phyloP scores from a whole-genome alignment of 2,329 filamentous ascomycete genomes.

The Emmonsiellopsis sp. region DNA sequence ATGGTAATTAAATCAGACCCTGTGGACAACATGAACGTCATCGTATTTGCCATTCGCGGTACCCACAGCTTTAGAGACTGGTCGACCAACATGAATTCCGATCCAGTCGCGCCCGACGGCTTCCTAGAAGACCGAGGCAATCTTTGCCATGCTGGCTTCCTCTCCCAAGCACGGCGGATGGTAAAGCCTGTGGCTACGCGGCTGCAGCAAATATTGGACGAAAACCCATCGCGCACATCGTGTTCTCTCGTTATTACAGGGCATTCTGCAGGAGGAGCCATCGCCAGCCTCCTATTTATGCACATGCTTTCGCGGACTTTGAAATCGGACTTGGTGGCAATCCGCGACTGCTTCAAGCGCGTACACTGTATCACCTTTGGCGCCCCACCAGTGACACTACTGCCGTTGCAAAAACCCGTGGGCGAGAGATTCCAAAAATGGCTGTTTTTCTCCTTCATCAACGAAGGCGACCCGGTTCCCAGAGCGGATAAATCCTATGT shows the following conservation, averaged over 20 bases:
- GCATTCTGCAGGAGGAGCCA: slow-evolving; percentile 76
- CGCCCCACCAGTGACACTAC: slow-evolving; percentile 65
- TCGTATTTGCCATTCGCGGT: slow-evolving; percentile 77
- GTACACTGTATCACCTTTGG: slow-evolving; percentile 82
- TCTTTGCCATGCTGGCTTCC: slow-evolving; percentile 70
- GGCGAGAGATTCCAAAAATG: slow-evolving; percentile 48
- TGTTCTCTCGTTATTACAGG: slow-evolving; percentile 75
- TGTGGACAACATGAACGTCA: slow-evolving; percentile 65
- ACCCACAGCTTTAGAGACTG: slow-evolving; percentile 76
- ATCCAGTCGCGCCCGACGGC: slow-evolving; percentile 53
- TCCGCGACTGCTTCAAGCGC: slow-evolving; percentile 63
- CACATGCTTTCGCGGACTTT: slow-evolving; percentile 62
- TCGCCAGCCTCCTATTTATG: slow-evolving; percentile 67
- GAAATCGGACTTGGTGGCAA: slow-evolving; percentile 57
- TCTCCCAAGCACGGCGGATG: slow-evolving; percentile 68
- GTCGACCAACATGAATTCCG: slow-evolving; percentile 69
- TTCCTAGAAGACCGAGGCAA: slow-evolving; percentile 74
- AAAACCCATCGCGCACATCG: slow-evolving; percentile 56
- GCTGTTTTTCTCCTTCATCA: slow-evolving; percentile 70
- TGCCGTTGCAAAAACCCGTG: slow-evolving; percentile 55
- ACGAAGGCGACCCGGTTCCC: slow-evolving; percentile 75
- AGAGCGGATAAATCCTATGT: slow-evolving; percentile 70
- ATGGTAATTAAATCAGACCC: slow-evolving; percentile 77
- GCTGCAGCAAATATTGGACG: slow-evolving; percentile 58
- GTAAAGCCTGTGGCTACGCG: slow-evolving; percentile 60